A percentile compares a stretch with the other conserved stretches of the same genome.
Evolutionary conservation across 345 rosid genomes (phyloP).

Genomic region (Aethionema arabicum): DNA sequence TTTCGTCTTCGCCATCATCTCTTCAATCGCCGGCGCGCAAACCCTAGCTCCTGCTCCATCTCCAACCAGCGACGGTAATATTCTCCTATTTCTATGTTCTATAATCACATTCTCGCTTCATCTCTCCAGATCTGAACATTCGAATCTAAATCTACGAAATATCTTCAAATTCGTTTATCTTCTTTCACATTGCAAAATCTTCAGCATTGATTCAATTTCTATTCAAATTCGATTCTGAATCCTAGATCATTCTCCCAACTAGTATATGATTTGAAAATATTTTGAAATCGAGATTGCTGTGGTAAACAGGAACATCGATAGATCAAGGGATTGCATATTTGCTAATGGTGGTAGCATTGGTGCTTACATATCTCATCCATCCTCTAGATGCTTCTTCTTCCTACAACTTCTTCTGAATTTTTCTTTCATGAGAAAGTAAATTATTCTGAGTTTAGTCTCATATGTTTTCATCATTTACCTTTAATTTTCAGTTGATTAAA

Average conservation of each 20-base stretch:
- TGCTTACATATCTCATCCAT: conserved; percentile 64
- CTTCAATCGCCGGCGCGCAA: conserved; percentile 38
- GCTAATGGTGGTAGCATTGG: conserved; percentile 61
- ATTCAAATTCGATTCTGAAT: neutral
- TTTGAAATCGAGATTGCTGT: neutral
- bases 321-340: conserved; percentile 70
- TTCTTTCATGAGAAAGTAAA: neutral
- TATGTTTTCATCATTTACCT: too few species aligned
- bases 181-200: conserved; percentile 10
- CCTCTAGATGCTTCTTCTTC: conserved; percentile 48
- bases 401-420: conserved; percentile 6
- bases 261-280: neutral
- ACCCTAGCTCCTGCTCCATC: conserved; percentile 54
- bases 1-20: conserved; percentile 35
- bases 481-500: too few species aligned
- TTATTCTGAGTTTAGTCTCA: too few species aligned
- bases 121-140: neutral
- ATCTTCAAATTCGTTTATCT: neutral
- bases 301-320: conserved; percentile 53
- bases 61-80: conserved; percentile 60
- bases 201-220: too few species aligned
- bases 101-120: neutral
- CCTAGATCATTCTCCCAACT: neutral
- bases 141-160: neutral
- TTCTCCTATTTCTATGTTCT: neutral